phyloP scores from a whole-genome alignment of 1,284 basidiomycete genomes.

The Psilocybe mexicana region DNA sequence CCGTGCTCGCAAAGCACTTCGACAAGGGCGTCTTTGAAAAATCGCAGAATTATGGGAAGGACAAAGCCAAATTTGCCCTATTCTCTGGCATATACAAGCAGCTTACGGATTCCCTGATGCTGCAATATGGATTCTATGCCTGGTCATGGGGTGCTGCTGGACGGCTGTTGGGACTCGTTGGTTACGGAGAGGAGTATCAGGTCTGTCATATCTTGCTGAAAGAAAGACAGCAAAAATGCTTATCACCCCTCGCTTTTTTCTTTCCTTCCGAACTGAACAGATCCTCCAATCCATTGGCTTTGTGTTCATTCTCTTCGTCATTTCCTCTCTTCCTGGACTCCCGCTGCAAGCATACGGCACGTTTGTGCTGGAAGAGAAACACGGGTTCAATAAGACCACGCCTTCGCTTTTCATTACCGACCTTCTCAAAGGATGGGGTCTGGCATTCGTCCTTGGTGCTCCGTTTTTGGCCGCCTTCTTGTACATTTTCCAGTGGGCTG shows the following conservation, averaged over 20 bases:
- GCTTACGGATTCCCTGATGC: slow-evolving; percentile 65
- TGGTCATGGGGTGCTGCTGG: slow-evolving; percentile 76
- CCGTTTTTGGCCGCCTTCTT: slow-evolving; percentile 90
- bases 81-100: slow-evolving; percentile 77
- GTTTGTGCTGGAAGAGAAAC: slow-evolving; percentile 92
- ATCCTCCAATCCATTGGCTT: slow-evolving; percentile 87
- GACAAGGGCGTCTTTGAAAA: slow-evolving; percentile 78
- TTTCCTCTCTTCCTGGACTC: slow-evolving; percentile 69
- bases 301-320: slow-evolving; percentile 63
- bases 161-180: slow-evolving; percentile 46
- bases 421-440: slow-evolving; percentile 75
- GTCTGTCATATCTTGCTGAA: slow-evolving; percentile 36
- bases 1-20: slow-evolving; percentile 75
- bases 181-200: slow-evolving; percentile 69
- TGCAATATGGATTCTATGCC: slow-evolving; percentile 79
- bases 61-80: slow-evolving; percentile 88
- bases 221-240: no score
- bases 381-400: slow-evolving; percentile 97
- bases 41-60: slow-evolving; percentile 88
- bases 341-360: slow-evolving; percentile 84
- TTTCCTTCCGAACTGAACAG: slow-evolving; percentile 30
- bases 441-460: slow-evolving; percentile 78
- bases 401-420: slow-evolving; percentile 75
- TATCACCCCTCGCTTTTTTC: no score
- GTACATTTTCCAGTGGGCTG: slow-evolving; percentile 91